These are phyloP conservation scores for Curvularia sp. DNA, from an alignment of 2,329 filamentous ascomycete species.

Conservation along the genomic window DNA sequence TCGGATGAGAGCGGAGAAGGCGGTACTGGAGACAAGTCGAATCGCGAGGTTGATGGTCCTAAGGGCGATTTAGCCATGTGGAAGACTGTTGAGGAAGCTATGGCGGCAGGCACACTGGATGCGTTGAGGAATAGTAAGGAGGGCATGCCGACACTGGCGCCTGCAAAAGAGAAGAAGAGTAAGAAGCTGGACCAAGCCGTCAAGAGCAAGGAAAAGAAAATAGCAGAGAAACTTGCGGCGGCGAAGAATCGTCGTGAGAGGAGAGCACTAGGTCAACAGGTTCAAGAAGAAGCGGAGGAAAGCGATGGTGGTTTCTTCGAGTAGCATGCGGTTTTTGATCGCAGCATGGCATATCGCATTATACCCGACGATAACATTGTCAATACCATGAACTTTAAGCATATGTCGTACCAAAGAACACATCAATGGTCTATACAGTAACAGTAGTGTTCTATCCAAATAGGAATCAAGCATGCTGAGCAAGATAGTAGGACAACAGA, in stretches of 20 bases:
- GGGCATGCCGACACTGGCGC: slow-evolving; percentile 29
- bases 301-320: slow-evolving; percentile 53
- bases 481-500: not conserved
- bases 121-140: slow-evolving; percentile 62
- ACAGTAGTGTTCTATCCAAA: not conserved
- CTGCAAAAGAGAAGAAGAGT: slow-evolving; percentile 31
- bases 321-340: slow-evolving; percentile 18
- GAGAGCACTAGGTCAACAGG: slow-evolving; percentile 27
- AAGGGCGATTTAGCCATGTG: slow-evolving; percentile 69
- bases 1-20: slow-evolving; percentile 32
- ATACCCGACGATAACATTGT: slow-evolving; percentile 25
- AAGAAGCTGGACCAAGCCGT: slow-evolving; percentile 18
- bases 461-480: not conserved
- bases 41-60: slow-evolving; percentile 48
- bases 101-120: slow-evolving; percentile 65
- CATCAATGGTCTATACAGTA: not conserved
- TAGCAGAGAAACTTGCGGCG: slow-evolving; percentile 21
- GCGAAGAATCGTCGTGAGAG: slow-evolving; percentile 31
- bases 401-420: not conserved
- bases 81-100: slow-evolving; percentile 69
- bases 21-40: slow-evolving; percentile 40
- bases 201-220: slow-evolving; percentile 28
- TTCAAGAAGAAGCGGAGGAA: slow-evolving; percentile 41
- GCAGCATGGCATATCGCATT: slow-evolving; percentile 14
- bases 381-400: slow-evolving; percentile 6